phyloP scores from a whole-genome alignment of 306 rosid species.

The Pueraria montana region DNA sequence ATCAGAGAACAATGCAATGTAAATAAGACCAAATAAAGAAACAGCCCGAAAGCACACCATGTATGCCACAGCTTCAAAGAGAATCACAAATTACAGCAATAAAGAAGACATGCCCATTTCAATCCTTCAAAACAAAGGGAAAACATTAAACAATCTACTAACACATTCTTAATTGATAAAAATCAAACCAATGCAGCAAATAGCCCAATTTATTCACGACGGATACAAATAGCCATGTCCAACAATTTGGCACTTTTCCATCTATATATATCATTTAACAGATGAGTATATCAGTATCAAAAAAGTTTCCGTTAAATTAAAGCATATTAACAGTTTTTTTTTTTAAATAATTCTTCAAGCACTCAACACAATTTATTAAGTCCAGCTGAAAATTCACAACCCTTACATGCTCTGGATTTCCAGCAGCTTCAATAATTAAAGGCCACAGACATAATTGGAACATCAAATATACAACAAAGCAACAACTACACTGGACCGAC shows the following conservation, averaged over 20 bases:
- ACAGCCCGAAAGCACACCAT: conserved; percentile 32
- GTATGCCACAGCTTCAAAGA: conserved; percentile 1
- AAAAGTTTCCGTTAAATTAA: neutral
- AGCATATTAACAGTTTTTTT: neutral
- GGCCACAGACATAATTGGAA: conserved; percentile 18
- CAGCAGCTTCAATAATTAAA: conserved; percentile 9
- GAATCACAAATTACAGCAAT: conserved; percentile 11
- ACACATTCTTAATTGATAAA: conserved; percentile 3
- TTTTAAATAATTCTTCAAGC: neutral
- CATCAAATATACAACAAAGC: neutral
- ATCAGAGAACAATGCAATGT: conserved; percentile 25
- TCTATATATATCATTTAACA: neutral
- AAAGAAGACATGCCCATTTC: conserved; percentile 2
- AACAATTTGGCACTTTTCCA: conserved; percentile 11
- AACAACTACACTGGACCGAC: neutral
- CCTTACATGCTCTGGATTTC: neutral
- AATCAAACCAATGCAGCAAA: neutral
- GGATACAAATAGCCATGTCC: neutral
- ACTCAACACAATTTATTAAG: neutral
- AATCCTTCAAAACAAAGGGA: neutral
- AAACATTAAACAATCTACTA: conserved; percentile 14
- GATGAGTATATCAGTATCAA: neutral
- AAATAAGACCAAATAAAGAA: conserved; percentile 29
- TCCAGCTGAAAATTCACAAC: neutral
- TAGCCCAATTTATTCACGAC: neutral